Evolutionary conservation across 2,329 filamentous ascomycete genomes (phyloP).

Genomic region (Gliomastix tumulicola): DNA sequence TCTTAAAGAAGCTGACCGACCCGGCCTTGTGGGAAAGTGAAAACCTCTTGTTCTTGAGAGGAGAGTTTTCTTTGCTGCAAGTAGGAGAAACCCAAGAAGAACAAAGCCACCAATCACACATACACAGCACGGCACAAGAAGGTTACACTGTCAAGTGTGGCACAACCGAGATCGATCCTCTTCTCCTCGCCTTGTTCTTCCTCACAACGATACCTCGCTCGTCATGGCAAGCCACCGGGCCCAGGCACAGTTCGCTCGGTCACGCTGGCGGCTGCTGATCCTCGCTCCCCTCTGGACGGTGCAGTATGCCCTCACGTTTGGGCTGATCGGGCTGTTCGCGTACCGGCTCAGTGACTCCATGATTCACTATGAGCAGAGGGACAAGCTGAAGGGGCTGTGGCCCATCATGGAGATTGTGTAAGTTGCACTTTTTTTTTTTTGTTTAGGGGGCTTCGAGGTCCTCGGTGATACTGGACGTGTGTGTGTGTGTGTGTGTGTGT

Average conservation of each 20-base stretch:
- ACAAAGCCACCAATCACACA: too few relatives aligned
- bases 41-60: too few relatives aligned
- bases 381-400: constrained; percentile 23
- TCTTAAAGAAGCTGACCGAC: too few relatives aligned
- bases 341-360: constrained; percentile 43
- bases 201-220: neutral
- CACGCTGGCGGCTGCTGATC: constrained; percentile 40
- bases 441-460: too few relatives aligned
- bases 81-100: neutral
- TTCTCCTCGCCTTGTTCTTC: too few relatives aligned
- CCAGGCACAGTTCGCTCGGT: constrained; percentile 44
- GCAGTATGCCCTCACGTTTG: constrained; percentile 37
- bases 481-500: too few relatives aligned
- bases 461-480: too few relatives aligned
- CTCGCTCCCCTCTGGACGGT: constrained; percentile 43
- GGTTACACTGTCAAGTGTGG: too few relatives aligned
- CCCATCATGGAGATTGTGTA: constrained; percentile 44
- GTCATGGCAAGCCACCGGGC: constrained; percentile 36
- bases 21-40: too few relatives aligned
- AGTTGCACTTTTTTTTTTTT: constrained; percentile 21
- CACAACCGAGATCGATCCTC: too few relatives aligned
- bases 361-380: constrained; percentile 30
- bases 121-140: too few relatives aligned
- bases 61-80: neutral
- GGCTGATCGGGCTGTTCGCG: constrained; percentile 44